Base-by-base conservation (phyloP, 768 basidiomycete species). In the Suillus paluster region DNA sequence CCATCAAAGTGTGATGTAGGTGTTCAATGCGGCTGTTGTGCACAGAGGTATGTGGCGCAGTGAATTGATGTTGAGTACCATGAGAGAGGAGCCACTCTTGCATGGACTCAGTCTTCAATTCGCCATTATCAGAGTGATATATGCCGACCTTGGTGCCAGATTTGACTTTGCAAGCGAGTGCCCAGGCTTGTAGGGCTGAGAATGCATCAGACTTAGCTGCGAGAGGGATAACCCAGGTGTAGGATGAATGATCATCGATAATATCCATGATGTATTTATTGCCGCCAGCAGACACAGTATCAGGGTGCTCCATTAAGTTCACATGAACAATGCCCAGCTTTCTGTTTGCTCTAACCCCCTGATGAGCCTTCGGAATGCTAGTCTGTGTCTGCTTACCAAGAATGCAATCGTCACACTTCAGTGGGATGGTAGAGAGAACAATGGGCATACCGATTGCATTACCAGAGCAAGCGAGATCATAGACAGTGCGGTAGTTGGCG, bases 21-120 rank as follows among this genome's bases (percentile, higher is more conserved):
- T 74, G 68, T 58, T 81, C 77, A 2, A 77, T 76, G 6, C 65
- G 62, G 5, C 80, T 76, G 59, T 75, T 80, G 12, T 79, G 74
- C 0, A 71, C 72, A n/a, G 77, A 79, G 10, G 76, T 79, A 64
- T 80, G 68, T 0, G 76, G 70, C 0, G 75, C 73, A 0, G 74
- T 76, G 58, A 57, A 68, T 21, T 70, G 49, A 10, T 68, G 63
- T 1, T 54, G 15, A 2, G 59, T 65, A 4, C 74, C 71, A 2
- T 62, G 42, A 0, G 44, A 44, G 8, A 49, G 55, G 9, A 66
- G 60, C 66, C 65, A 75, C 1, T 30, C 57, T 0, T 56, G 41
- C 46, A 71, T 57, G 38, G 55, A 19, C 2, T 50, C n/a, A 21
- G 55, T 53, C 34, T 67, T 60, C 6, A 75, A 63, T 58, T 75